Base-by-base conservation (phyloP, 148 eudicot species). In the Chenopodium quinoa region DNA sequence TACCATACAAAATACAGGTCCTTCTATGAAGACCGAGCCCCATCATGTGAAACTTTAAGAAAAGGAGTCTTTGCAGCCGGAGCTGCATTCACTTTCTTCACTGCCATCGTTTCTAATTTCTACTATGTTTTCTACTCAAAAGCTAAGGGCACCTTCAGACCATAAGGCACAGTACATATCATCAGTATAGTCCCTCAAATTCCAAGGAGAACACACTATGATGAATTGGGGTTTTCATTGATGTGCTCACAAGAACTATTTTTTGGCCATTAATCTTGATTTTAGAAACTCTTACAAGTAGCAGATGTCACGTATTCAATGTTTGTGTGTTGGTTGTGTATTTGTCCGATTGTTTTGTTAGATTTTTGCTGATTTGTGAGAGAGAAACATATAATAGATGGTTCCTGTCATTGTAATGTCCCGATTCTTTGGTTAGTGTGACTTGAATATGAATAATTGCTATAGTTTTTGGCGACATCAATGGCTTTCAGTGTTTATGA, bases 11-110 rank as follows among this genome's bases (percentile, higher is more conserved):
- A 90, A 77, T 91, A 89, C 80, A 84, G 85, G 75, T 69, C 83
- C 37, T 82, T 68, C 79, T 91, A 88, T 13, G 85, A 77, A 23
- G 90, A 87, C 9, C 73, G 81, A 17, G 81, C 89, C 20, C 96
- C 92, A 11, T 89, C 91, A 12, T 95, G 99, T 48, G 91, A 90
- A 83, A 92, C 95, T 17, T 84, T 93, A 62, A 91, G 99, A 76
- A 92, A 93, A 87, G 98, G 99, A 66, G 97, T 93, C 12, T 96
- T 96, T 84, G 94, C 97, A 62, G 95, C 99, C 4, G 97, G 93
- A 23, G 99, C 98, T 25, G 93, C 97, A 13, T 96, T 96, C 86
- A 84, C 83, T 46, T 87, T 93, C 86, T 84, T 92, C 83, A 93
- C 97, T 0, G 82, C 82, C 80, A 89, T 96, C 22, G 25, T 93